Percentiles rank a stretch among this genome's conserved stretches.
These are phyloP conservation scores for Allantophomopsis cytisporea DNA, from an alignment of 2,329 filamentous ascomycete genomes.

Conservation along the genomic window DNA sequence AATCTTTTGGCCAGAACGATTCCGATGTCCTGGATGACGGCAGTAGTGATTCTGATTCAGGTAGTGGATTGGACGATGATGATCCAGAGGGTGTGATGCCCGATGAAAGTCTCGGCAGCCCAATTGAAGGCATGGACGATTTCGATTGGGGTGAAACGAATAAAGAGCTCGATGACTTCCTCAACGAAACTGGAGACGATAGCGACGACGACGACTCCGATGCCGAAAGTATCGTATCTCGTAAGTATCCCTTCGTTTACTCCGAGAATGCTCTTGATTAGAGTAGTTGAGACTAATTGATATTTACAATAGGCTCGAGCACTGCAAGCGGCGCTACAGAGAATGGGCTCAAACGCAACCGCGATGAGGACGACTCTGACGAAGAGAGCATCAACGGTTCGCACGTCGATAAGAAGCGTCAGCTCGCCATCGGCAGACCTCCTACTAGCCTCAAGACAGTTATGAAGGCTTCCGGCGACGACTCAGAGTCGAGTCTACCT, in stretches of 20 bases:
- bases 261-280: not conserved
- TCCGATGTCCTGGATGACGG: conserved; percentile 10
- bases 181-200: conserved; percentile 40
- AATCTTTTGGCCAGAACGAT: not conserved
- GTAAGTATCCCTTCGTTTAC: not conserved
- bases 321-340: conserved; percentile 2
- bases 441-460: conserved; percentile 24
- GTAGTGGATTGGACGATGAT: conserved; percentile 17
- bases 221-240: conserved; percentile 8
- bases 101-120: conserved; percentile 32
- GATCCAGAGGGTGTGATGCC: conserved; percentile 31
- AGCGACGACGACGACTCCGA: conserved; percentile 17
- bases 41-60: conserved; percentile 18
- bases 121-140: conserved; percentile 39
- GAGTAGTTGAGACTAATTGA: not conserved
- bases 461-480: conserved; percentile 17
- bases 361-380: conserved; percentile 26
- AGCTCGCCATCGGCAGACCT: too few species aligned
- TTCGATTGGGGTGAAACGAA: conserved; percentile 53
- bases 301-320: not conserved
- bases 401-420: too few species aligned
- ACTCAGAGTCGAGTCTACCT: conserved; percentile 23
- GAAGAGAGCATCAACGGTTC: conserved; percentile 22
- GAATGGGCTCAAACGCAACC: conserved; percentile 16
- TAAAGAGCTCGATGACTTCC: conserved; percentile 64